Base-by-base conservation (phyloP, 768 basidiomycete genomes). In the Clitopilus passeckerianus region DNA sequence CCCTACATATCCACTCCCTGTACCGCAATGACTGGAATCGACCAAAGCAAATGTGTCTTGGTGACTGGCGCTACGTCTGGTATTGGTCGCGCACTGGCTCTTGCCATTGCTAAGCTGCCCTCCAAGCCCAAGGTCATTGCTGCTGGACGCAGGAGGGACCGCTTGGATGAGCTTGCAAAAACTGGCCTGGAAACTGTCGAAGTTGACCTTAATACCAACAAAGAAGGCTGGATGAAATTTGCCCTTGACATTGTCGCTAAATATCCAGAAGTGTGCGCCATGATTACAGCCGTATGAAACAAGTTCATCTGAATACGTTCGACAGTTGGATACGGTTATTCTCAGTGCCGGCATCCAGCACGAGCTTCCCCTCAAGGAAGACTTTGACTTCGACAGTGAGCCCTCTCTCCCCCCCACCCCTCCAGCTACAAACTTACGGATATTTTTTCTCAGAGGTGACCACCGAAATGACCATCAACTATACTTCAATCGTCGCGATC, bases 311-410 rank as follows among this genome's bases (percentile, higher is more conserved):
- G 57, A 59, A 56, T 22, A 34, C 27, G 12, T 41, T 27, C 41
- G 35, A 43, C 61, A 86, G 86, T 68, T 86, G 34, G 85, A 87
- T 65, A 75, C 82, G 0, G 70, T 86, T 50, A 69, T 86, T 8
- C 71, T 86, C 50, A 72, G 77, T 33, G 80, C 84, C 5, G 84
- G 84, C 0, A 70, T 86, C 5, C 85, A 86, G 65, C 77, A 80
- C 59, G 65, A 77, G 33, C 71, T 78, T 27, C 64, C 80, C 63
- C 82, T 85, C 64, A 76, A 68, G 30, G 73, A 79, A 58, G 69
- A 69, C 6, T 66, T 80, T 37, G 69, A 83, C 61, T 60, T 78
- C 56, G 75, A 75, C 44, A 67, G 81, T 78, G 68, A 64, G 73
- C 64, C 27, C 23, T 12, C 52, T 57, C 20, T 15, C 35, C 16